A percentile compares a stretch with the other conserved stretches of the same genome.
Conservation (phyloP, 2,329 filamentous ascomycete species). For the Sporothrix variecibatus region DNA sequence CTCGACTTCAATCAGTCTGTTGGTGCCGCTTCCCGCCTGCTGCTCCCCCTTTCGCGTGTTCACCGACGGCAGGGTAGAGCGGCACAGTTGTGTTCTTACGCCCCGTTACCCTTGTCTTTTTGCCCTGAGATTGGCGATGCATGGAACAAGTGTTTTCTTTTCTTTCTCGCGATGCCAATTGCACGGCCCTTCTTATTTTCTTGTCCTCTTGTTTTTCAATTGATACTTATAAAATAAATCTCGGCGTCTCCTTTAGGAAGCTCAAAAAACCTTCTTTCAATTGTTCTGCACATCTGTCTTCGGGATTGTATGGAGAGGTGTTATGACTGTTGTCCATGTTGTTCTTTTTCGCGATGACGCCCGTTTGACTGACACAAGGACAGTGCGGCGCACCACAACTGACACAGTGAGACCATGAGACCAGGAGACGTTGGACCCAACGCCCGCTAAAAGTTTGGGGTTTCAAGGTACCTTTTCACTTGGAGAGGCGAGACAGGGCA, state of each 20-base stretch:
- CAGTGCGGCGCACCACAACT: not conserved
- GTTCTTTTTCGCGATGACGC: not conserved
- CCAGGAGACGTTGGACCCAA: not conserved
- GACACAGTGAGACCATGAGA: not conserved
- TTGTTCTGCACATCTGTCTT: not conserved
- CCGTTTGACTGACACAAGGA: not conserved
- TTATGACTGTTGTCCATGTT: not conserved
- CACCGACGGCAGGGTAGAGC: not conserved
- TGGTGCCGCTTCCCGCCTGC: constrained; percentile 5
- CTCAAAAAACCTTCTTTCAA: not conserved
- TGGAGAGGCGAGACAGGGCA: not conserved
- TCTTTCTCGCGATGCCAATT: not conserved
- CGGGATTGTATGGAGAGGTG: not conserved
- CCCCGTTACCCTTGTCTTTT: not conserved
- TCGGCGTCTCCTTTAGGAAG: constrained; percentile 7
- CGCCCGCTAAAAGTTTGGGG: not conserved
- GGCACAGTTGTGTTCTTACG: not conserved
- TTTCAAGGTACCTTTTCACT: not conserved
- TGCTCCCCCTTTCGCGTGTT: constrained; percentile 2
- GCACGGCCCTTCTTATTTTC: not conserved
- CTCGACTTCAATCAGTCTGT: not conserved
- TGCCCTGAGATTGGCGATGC: not conserved
- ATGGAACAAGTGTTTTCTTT: not conserved
- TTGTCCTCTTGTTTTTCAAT: not conserved
- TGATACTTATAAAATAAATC: not conserved